Evolutionary conservation across 1,284 basidiomycete species (phyloP).

Genomic region (Rhodotorula mucilaginosa): DNA sequence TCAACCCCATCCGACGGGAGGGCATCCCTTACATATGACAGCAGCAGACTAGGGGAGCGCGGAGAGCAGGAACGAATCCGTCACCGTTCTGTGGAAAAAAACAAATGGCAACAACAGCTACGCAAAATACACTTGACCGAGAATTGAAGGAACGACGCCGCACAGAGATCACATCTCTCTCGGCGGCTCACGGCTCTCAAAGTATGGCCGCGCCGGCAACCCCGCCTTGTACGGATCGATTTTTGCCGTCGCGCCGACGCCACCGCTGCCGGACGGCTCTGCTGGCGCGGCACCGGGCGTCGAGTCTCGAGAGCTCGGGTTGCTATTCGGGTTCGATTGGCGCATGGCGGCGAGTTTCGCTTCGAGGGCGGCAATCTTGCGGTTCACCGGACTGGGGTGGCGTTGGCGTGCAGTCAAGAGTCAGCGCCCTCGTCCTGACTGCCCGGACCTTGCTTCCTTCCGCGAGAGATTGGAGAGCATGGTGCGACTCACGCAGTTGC

Average conservation of each 20-base stretch:
- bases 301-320: background rate
- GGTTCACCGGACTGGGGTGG: slow-evolving; percentile 48
- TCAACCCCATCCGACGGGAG: too few relatives aligned
- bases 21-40: too few relatives aligned
- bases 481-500: slow-evolving; percentile 60
- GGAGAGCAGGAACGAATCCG: too few relatives aligned
- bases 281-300: background rate
- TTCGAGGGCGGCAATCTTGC: slow-evolving; percentile 92
- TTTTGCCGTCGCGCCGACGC: background rate
- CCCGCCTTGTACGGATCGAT: slow-evolving; percentile 14
- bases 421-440: background rate
- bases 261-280: slow-evolving; percentile 1
- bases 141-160: background rate
- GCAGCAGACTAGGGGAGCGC: too few relatives aligned
- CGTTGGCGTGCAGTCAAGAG: background rate
- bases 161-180: slow-evolving; percentile 10
- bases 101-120: too few relatives aligned
- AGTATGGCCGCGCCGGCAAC: slow-evolving; percentile 12
- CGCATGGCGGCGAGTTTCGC: slow-evolving; percentile 80
- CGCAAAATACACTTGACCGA: background rate
- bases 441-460: background rate
- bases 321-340: slow-evolving; percentile 6
- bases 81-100: too few relatives aligned
- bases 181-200: slow-evolving; percentile 9
- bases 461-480: background rate